Percentiles rank a stretch among this genome's conserved stretches.
These are phyloP conservation scores for Astrothelium macrocarpum DNA, from an alignment of 495 filamentous ascomycete genomes.

Conservation along the genomic window DNA sequence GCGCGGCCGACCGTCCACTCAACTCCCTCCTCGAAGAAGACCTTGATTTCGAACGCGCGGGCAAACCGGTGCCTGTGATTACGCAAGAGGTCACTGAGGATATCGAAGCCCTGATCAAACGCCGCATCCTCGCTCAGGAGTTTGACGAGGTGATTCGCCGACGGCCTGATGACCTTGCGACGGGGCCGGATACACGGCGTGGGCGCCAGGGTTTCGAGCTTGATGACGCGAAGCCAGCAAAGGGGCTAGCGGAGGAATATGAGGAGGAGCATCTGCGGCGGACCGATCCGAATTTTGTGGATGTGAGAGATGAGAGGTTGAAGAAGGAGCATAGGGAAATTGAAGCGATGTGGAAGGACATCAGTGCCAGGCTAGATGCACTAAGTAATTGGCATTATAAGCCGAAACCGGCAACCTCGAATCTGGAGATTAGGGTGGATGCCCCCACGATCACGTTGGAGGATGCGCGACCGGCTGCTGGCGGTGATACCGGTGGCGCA, in stretches of 20 bases:
- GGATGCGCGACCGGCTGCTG: constrained; percentile 79
- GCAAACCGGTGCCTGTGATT: constrained; percentile 89
- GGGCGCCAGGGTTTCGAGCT: constrained; percentile 57
- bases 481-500: constrained; percentile 59
- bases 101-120: constrained; percentile 90
- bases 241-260: constrained; percentile 85
- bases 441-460: constrained; percentile 87
- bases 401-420: constrained; percentile 68
- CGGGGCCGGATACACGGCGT: constrained; percentile 45
- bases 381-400: constrained; percentile 93
- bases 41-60: constrained; percentile 89
- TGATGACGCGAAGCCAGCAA: constrained; percentile 75
- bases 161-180: constrained; percentile 58
- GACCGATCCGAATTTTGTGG: constrained; percentile 71
- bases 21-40: constrained; percentile 94
- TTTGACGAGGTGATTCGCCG: constrained; percentile 88
- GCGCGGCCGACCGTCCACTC: constrained; percentile 66
- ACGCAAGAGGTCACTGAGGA: constrained; percentile 88
- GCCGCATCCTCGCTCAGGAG: constrained; percentile 78
- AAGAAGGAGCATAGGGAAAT: constrained; percentile 80
- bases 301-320: constrained; percentile 69
- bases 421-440: constrained; percentile 77
- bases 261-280: constrained; percentile 80
- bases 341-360: constrained; percentile 68
- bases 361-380: constrained; percentile 71